Conservation (phyloP, 345 rosid species). For the Arabis hirsuta region DNA sequence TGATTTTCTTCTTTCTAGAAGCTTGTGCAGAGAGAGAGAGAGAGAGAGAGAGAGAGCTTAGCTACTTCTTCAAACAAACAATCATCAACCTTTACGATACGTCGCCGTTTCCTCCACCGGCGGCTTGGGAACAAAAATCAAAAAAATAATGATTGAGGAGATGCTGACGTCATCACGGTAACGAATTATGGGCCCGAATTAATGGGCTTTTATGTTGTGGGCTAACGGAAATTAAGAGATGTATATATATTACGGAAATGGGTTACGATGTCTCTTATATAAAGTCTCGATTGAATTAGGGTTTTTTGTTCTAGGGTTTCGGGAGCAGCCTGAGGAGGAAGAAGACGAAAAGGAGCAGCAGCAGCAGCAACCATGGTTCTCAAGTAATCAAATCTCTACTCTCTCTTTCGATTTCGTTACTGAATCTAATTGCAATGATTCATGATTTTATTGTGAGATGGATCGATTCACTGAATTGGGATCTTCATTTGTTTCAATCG, state of each 20-base stretch:
- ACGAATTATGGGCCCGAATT: not conserved
- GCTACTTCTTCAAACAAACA: constrained; percentile 37
- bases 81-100: constrained; percentile 37
- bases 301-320: constrained; percentile 32
- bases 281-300: constrained; percentile 36
- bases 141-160: constrained; percentile 16
- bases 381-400: constrained; percentile 40
- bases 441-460: not conserved
- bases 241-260: constrained; percentile 14
- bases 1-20: constrained; percentile 29
- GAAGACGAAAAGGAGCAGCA: constrained; percentile 24
- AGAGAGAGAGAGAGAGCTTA: constrained; percentile 11
- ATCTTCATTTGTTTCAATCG: not conserved
- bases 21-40: constrained; percentile 29
- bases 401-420: not conserved
- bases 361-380: constrained; percentile 46
- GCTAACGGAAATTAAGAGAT: not conserved
- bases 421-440: not conserved
- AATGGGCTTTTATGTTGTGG: constrained; percentile 10
- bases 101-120: constrained; percentile 36
- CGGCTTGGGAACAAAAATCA: not conserved
- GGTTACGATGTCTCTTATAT: constrained; percentile 23
- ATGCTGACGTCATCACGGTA: constrained; percentile 25
- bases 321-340: constrained; percentile 35
- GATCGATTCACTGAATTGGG: not conserved